Evolutionary conservation across 108 stramenopile genomes (phyloP).

Genomic region (Conticribra guillardii): DNA sequence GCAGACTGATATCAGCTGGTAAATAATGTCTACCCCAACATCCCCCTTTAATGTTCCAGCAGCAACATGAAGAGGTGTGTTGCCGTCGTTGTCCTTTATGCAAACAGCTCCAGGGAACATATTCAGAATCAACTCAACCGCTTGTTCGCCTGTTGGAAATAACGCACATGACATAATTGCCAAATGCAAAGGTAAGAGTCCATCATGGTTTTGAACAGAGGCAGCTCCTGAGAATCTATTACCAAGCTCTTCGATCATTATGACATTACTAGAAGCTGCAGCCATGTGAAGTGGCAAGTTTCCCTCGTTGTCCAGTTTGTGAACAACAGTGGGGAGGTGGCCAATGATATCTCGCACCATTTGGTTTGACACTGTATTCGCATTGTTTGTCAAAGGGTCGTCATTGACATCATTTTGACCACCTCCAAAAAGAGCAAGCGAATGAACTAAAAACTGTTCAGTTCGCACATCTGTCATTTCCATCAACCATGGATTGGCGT

Average conservation of each 20-base stretch:
- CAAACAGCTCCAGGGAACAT: slow-evolving; percentile 77
- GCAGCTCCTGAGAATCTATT: slow-evolving; percentile 78
- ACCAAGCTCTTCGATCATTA: slow-evolving; percentile 78
- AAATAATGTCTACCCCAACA: slow-evolving; percentile 68
- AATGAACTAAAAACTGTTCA: slow-evolving; percentile 81
- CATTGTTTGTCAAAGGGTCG: neutral
- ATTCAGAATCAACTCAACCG: slow-evolving; percentile 48
- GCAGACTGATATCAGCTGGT: slow-evolving; percentile 68
- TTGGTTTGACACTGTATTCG: slow-evolving; percentile 54
- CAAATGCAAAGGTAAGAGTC: slow-evolving; percentile 81
- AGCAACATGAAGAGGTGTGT: slow-evolving; percentile 82
- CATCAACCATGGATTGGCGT: slow-evolving; percentile 85
- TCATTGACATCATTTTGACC: slow-evolving; percentile 32
- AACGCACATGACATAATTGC: slow-evolving; percentile 65
- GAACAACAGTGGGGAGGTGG: slow-evolving; percentile 70
- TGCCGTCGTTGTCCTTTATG: slow-evolving; percentile 81
- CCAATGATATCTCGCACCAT: slow-evolving; percentile 62
- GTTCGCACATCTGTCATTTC: slow-evolving; percentile 89
- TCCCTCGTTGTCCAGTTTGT: slow-evolving; percentile 85
- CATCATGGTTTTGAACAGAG: slow-evolving; percentile 87
- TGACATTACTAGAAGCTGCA: slow-evolving; percentile 71
- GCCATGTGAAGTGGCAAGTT: slow-evolving; percentile 89
- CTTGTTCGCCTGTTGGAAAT: slow-evolving; percentile 27
- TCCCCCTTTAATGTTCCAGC: slow-evolving; percentile 64
- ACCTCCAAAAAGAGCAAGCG: slow-evolving; percentile 74